A percentile compares a stretch with the other conserved stretches of the same genome.
Evolutionary conservation across 129 eudicot genomes (phyloP).

Genomic region (Smallanthus sonchifolius): DNA sequence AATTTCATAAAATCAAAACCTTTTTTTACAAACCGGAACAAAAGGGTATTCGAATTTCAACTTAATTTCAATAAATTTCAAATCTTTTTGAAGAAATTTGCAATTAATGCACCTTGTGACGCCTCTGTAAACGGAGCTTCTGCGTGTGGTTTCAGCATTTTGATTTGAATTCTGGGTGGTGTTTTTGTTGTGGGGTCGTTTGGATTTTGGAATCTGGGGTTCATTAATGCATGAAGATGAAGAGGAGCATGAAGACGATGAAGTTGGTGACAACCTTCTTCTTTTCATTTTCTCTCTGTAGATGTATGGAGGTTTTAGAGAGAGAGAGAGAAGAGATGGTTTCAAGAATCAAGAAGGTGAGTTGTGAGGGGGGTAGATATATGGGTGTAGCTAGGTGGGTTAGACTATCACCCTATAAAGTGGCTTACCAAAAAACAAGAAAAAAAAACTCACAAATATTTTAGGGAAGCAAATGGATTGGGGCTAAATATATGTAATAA

Average conservation of each 20-base stretch:
- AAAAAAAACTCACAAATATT: constrained; percentile 20
- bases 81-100: not conserved
- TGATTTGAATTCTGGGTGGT: constrained; percentile 18
- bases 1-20: not conserved
- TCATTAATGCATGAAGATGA: constrained; percentile 63
- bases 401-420: constrained; percentile 41
- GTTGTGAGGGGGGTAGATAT: constrained; percentile 31
- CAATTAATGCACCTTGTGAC: constrained; percentile 63
- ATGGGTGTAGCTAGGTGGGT: constrained; percentile 34
- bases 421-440: constrained; percentile 56
- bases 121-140: constrained; percentile 94
- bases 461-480: constrained; percentile 26
- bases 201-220: constrained; percentile 25
- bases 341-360: constrained; percentile 6
- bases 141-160: constrained; percentile 40
- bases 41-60: not conserved
- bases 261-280: constrained; percentile 47
- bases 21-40: not conserved
- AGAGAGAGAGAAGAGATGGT: not conserved
- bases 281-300: constrained; percentile 30
- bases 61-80: not conserved
- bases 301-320: not conserved
- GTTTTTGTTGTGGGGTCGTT: constrained; percentile 31
- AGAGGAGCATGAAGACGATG: constrained; percentile 48
- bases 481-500: constrained; percentile 10